Conservation (phyloP, 73 alveolate species). For the Breviolum minutum region DNA sequence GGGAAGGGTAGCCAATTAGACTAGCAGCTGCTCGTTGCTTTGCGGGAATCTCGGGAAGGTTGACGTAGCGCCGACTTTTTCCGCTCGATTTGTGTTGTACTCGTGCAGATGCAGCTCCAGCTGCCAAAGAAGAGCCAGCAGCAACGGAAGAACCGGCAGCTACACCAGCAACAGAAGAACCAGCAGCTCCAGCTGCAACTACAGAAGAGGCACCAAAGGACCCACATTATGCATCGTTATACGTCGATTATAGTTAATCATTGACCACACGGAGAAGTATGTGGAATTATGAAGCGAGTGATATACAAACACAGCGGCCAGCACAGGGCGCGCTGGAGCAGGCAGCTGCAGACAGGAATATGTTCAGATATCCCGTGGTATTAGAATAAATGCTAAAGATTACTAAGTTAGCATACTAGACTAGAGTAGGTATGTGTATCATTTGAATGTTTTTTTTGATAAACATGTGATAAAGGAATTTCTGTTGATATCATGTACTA, state of each 20-base stretch:
- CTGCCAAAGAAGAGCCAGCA: neutral
- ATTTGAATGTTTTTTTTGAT: too few relatives aligned
- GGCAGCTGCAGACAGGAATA: neutral
- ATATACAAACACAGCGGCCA: neutral
- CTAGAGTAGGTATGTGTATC: too few relatives aligned
- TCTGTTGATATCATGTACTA: too few relatives aligned
- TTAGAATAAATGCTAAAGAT: too few relatives aligned
- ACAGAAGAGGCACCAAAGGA: slow-evolving; percentile 20
- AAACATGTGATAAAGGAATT: too few relatives aligned
- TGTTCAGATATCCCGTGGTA: too few relatives aligned
- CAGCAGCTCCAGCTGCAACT: neutral
- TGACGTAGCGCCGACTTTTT: too few relatives aligned
- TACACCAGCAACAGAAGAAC: neutral
- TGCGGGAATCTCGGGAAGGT: neutral
- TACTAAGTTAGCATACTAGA: too few relatives aligned
- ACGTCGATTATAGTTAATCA: too few relatives aligned
- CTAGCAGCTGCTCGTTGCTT: neutral
- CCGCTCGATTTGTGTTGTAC: neutral
- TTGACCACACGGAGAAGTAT: neutral
- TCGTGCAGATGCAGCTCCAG: slow-evolving; percentile 13
- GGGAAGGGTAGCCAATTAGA: neutral
- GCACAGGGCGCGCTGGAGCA: neutral
- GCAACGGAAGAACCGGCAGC: slow-evolving; percentile 25
- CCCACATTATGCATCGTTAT: too few relatives aligned
- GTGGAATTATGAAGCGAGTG: neutral